phyloP scores from a whole-genome alignment of 73 alveolate genomes.

The Paramecium sexaurelia region DNA sequence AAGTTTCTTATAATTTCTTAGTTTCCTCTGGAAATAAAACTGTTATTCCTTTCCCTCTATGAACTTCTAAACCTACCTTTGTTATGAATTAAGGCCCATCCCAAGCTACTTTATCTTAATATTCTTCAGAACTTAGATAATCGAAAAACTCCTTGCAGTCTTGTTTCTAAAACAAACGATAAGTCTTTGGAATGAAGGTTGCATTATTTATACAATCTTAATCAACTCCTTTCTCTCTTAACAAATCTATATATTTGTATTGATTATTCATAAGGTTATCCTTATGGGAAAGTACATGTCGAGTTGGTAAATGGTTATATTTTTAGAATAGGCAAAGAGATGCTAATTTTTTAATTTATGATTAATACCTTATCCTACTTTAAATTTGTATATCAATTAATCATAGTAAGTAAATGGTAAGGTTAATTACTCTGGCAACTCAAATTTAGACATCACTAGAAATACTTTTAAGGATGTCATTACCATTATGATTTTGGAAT shows the following conservation, averaged over 20 bases:
- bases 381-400: not conserved
- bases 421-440: not conserved
- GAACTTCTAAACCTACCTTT: slow-evolving; percentile 60
- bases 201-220: slow-evolving; percentile 15
- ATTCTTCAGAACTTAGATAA: not conserved
- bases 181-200: slow-evolving; percentile 54
- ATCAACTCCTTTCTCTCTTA: not conserved
- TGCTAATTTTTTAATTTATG: not conserved
- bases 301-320: slow-evolving; percentile 3
- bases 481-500: not conserved
- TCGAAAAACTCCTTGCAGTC: slow-evolving; percentile 53
- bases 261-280: slow-evolving; percentile 12
- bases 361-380: not conserved
- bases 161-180: not conserved
- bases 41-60: slow-evolving; percentile 57
- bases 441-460: not conserved
- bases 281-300: slow-evolving; percentile 16
- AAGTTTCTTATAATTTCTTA: not conserved
- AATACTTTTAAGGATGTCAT: not conserved
- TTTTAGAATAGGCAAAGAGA: slow-evolving; percentile 13
- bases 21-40: slow-evolving; percentile 27
- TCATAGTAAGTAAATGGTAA: slow-evolving; percentile 45
- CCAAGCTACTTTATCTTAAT: not conserved
- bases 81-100: slow-evolving; percentile 61
- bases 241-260: not conserved